A percentile compares a stretch with the other conserved stretches of the same genome.
These are phyloP conservation scores for Calophaca sinica DNA, from an alignment of 306 rosid species.

Conservation along the genomic window DNA sequence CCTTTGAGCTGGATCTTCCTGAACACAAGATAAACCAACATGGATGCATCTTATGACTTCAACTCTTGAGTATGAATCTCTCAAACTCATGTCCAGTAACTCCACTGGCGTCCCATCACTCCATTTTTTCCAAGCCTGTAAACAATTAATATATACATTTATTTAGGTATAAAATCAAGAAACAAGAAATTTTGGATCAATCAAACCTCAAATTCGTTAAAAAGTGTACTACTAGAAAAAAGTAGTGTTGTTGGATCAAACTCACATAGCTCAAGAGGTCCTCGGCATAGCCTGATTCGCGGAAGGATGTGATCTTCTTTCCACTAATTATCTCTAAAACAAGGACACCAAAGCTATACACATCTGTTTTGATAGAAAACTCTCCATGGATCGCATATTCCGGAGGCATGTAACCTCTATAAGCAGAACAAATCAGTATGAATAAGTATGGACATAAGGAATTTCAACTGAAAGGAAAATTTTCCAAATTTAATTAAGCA, in stretches of 20 bases:
- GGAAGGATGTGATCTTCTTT: conserved; percentile 44
- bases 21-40: conserved; percentile 61
- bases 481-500: not conserved
- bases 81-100: conserved; percentile 50
- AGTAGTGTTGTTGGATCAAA: not conserved
- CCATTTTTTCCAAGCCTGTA: conserved; percentile 65
- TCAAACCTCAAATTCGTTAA: too few relatives aligned
- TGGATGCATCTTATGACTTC: conserved; percentile 66
- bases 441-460: not conserved
- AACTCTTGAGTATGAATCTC: conserved; percentile 40
- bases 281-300: conserved; percentile 33
- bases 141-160: not conserved
- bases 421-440: not conserved
- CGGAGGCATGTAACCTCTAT: conserved; percentile 57
- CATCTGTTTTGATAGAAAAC: conserved; percentile 47
- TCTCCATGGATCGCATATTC: conserved; percentile 54
- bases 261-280: conserved; percentile 54
- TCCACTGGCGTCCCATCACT: conserved; percentile 48
- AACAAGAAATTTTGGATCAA: not conserved
- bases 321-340: conserved; percentile 56
- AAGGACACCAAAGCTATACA: conserved; percentile 54
- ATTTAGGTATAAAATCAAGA: not conserved
- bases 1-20: conserved; percentile 54
- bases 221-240: not conserved
- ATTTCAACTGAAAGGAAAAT: not conserved